A percentile compares a stretch with the other conserved stretches of the same genome.
Evolutionary conservation across 2,329 filamentous ascomycete genomes (phyloP).

Genomic region (Claviceps purpurea): DNA sequence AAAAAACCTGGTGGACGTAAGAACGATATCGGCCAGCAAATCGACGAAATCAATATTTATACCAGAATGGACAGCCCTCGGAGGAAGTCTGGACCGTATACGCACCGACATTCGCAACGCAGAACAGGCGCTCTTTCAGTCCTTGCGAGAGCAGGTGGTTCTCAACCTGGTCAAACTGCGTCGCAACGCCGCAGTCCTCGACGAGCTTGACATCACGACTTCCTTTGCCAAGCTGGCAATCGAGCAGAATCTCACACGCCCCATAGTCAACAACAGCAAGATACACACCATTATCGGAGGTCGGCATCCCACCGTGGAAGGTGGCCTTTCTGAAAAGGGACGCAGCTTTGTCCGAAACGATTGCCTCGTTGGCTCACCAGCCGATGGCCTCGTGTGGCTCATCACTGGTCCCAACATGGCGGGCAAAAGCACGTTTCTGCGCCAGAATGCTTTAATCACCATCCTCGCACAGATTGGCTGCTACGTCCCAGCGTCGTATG

Average conservation of each 20-base stretch:
- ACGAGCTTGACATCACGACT: constrained; percentile 82
- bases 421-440: constrained; percentile 89
- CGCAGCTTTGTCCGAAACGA: constrained; percentile 76
- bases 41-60: constrained; percentile 76
- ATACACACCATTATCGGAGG: constrained; percentile 71
- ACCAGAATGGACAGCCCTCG: constrained; percentile 71
- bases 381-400: constrained; percentile 49
- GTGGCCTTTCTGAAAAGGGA: constrained; percentile 65
- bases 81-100: constrained; percentile 63
- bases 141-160: constrained; percentile 64
- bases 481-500: constrained; percentile 81
- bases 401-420: constrained; percentile 94
- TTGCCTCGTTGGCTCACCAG: constrained; percentile 61
- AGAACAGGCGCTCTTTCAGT: constrained; percentile 67
- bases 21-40: constrained; percentile 60
- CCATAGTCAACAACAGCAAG: constrained; percentile 51
- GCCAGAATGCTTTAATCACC: constrained; percentile 89
- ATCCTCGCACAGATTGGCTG: constrained; percentile 87
- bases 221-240: constrained; percentile 70
- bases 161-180: constrained; percentile 73
- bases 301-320: constrained; percentile 83
- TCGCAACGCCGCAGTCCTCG: constrained; percentile 79
- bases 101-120: constrained; percentile 69
- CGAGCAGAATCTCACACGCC: constrained; percentile 62
- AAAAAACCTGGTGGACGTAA: constrained; percentile 19